A percentile compares a stretch with the other conserved stretches of the same genome.
Evolutionary conservation across 2,329 filamentous ascomycete genomes (phyloP).

Genomic region (Fusarium azukiicola): DNA sequence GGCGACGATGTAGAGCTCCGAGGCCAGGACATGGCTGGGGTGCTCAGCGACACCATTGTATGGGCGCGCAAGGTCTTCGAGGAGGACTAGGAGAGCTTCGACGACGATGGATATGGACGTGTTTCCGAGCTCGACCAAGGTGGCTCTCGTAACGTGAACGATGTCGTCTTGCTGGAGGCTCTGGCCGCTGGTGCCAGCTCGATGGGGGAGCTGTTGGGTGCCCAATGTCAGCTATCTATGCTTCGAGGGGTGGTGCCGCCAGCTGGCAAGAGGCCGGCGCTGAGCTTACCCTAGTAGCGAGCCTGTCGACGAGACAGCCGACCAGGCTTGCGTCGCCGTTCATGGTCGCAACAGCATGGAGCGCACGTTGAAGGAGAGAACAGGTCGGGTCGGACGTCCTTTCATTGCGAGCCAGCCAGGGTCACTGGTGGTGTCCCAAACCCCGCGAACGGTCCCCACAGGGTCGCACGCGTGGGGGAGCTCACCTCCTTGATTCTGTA

Average conservation of each 20-base stretch:
- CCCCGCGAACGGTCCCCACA: conserved; percentile 50
- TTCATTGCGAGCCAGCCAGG: conserved; percentile 35
- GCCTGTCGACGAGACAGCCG: conserved; percentile 80
- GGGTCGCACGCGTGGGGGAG: conserved; percentile 36
- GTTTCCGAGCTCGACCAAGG: conserved; percentile 80
- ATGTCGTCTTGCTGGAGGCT: conserved; percentile 81
- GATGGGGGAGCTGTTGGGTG: conserved; percentile 81
- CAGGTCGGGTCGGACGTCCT: conserved; percentile 36
- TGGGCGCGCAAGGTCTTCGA: conserved; percentile 79
- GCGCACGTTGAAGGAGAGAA: conserved; percentile 37
- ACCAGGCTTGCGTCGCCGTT: conserved; percentile 80
- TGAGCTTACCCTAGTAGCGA: conserved; percentile 77
- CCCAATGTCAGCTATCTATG: conserved; percentile 55
- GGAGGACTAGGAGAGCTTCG: conserved; percentile 76
- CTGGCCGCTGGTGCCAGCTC: conserved; percentile 77
- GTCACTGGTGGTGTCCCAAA: conserved; percentile 43
- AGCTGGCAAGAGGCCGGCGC: neutral
- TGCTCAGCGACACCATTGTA: conserved; percentile 74
- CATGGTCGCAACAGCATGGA: conserved; percentile 65
- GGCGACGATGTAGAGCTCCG: conserved; percentile 82
- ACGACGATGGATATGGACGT: conserved; percentile 76
- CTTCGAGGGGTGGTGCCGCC: conserved; percentile 20
- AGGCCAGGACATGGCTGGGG: conserved; percentile 80
- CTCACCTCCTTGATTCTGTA: conserved; percentile 14
- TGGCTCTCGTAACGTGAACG: conserved; percentile 79